Evolutionary conservation across 139 green algal species (phyloP), one percentile per base, ranked within the genome.

Genomic region (Prasinococcaceae sp.): DNA sequence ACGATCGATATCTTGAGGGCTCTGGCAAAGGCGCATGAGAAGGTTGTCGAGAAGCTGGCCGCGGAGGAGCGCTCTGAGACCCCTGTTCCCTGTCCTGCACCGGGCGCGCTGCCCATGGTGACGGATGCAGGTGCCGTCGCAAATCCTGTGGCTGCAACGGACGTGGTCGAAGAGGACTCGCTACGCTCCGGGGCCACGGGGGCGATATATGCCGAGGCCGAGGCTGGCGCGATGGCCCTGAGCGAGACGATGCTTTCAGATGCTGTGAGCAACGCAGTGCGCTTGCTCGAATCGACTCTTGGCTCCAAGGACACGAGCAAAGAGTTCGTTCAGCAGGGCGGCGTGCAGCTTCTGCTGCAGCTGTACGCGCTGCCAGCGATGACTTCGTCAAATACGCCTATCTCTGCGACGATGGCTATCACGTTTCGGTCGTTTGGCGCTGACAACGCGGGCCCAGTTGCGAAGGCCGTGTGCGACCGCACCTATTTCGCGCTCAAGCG

Each of bases 231-330:
- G 4, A 45, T 28, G 23, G 17, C 41, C 16, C 5, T 28, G 4
- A 9, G 19, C 17, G 56, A 70, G 43, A 47, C 35, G 12, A 77
- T 78, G 28, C 69, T 95, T 8, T 61, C 73, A 5, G 80, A 93
- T 22, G 73, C 62, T n/a, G 74, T 93, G 29, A 71, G 36, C 25
- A 71, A 79, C 50, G 55, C 75, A 4, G 75, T 76, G 1, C 76
- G 81, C 29, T 77, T 93, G 75, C 66, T 95, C 47, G 86, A 95
- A 61, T 58, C 58, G 9, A 72, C 93, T 58, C 62, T 93, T n/a
- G 49, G 63, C n/a, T 80, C 81, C 53, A 58, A 53, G 28, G 43
- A 69, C 10, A 64, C 30, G n/a, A 53, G 33, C 24, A 63, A 62
- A 26, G 10, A 70, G 54, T 92, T 95, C 64, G 70, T 90, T 26